Conservation (phyloP, 352 stramenopile genomes). For the Globisporangium camurandrum region DNA sequence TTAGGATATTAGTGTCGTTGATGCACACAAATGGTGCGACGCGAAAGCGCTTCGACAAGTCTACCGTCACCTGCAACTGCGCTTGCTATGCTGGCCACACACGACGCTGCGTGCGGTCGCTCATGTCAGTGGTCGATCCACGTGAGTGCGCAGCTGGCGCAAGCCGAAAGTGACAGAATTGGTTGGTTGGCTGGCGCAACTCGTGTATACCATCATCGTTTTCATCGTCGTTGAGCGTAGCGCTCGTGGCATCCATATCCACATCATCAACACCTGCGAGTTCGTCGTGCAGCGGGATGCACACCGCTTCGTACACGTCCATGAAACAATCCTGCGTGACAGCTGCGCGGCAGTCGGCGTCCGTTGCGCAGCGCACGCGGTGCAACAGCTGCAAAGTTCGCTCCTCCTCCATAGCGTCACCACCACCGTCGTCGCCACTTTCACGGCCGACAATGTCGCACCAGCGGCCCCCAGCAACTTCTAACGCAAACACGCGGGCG, state of each 20-base stretch:
- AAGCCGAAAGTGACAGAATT: slow-evolving; percentile 32
- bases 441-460: slow-evolving; percentile 41
- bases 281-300: slow-evolving; percentile 10
- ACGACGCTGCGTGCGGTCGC: background rate
- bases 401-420: too few relatives aligned
- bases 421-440: background rate
- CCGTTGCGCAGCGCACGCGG: background rate
- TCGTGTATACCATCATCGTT: background rate
- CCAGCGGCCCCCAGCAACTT: slow-evolving; percentile 51
- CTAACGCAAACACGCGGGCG: slow-evolving; percentile 46
- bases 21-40: too few relatives aligned
- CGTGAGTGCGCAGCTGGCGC: slow-evolving; percentile 17
- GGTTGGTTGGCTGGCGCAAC: too few relatives aligned
- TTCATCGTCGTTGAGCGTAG: background rate
- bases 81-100: too few relatives aligned
- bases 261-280: background rate
- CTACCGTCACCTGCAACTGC: too few relatives aligned
- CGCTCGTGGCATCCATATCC: slow-evolving; percentile 4
- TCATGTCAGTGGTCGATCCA: slow-evolving; percentile 22
- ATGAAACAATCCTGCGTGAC: slow-evolving; percentile 53
- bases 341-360: slow-evolving; percentile 26
- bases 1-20: too few relatives aligned
- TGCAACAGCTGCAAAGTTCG: background rate
- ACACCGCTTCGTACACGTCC: slow-evolving; percentile 47
- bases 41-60: too few relatives aligned